Percentiles rank a stretch among this genome's conserved stretches.
Conservation (phyloP, 163 green algal species). For the Coccomyxa subellipsoidea region DNA sequence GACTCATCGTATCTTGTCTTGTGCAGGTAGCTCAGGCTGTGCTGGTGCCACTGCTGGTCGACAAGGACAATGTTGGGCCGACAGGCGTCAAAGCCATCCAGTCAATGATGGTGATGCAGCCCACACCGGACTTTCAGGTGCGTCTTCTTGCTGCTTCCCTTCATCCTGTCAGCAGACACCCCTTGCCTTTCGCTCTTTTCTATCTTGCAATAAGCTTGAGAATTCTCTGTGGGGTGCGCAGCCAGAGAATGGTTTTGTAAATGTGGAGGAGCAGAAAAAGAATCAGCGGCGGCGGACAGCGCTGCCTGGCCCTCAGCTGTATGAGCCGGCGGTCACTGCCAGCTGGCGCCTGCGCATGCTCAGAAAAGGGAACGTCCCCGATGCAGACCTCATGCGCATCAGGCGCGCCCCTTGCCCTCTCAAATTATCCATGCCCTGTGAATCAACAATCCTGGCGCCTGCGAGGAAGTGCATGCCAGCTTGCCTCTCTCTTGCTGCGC, state of each 20-base stretch:
- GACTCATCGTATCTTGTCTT: not conserved
- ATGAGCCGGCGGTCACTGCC: conserved; percentile 39
- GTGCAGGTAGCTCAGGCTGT: conserved; percentile 46
- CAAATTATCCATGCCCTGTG: too few species aligned
- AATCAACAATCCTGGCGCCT: too few species aligned
- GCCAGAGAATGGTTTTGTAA: not conserved
- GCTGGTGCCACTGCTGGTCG: conserved; percentile 63
- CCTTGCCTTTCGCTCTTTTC: not conserved
- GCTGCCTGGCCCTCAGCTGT: not conserved
- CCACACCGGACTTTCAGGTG: conserved; percentile 29
- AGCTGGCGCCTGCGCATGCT: conserved; percentile 62
- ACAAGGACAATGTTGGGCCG: conserved; percentile 42
- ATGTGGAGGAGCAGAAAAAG: not conserved
- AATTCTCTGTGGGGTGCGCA: not conserved
- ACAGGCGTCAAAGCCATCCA: conserved; percentile 36
- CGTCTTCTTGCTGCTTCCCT: too few species aligned
- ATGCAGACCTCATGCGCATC: conserved; percentile 41
- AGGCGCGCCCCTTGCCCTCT: conserved; percentile 9
- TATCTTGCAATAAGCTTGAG: too few species aligned
- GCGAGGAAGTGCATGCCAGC: too few species aligned
- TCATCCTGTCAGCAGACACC: not conserved
- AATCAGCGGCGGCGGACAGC: not conserved
- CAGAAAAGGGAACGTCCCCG: conserved; percentile 42
- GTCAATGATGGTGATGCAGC: conserved; percentile 64
- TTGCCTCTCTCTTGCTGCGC: too few species aligned